Base-by-base conservation (phyloP, 768 basidiomycete genomes). In the Suillus hirtellus region DNA sequence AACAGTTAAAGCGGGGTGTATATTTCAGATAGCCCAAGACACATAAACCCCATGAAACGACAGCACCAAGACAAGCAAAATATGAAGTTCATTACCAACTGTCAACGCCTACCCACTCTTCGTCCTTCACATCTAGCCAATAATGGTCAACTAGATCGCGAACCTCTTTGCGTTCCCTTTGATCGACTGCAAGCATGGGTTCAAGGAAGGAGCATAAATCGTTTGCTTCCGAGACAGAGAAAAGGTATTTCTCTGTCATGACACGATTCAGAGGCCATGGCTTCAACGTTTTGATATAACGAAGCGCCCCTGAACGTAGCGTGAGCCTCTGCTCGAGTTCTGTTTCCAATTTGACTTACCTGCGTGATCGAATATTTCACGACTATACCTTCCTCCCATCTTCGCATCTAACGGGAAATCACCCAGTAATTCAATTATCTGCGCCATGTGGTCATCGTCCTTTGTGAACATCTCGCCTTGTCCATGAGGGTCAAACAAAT, bases 381-480 rank as follows among this genome's bases (percentile, higher is more conserved):
- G 83, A 67, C 89, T 90, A 73, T 89, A 95, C 70, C 87, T 89
- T 38, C 95, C 95, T 31, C 88, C 88, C 83, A 90, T 86, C 78
- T 93, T 95, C 50, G 89, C 81, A 56, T 86, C 84, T 34, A 87
- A 70, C 15, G 86, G 77, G 65, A 89, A 86, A 76, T 95, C 91
- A 40, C 95, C 95, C 63, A 96, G 77, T 11, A 97, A 80, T 79
- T 97, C 95, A 62, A 96, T 89, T 65, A 96, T 93, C 78, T 96
- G 95, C 42, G 95, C 95, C 84, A 96, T 87, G 69, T 97, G 95
- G 73, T 98, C 96, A 71, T 96, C 95, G 74, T 97, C 95, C 76
- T 95, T 95, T 63, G 87, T 89, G 70, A 93, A 96, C 53, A 91
- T 77, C 67, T 89, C 88, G 31, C 87, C 86, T 75, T 92, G 89